Evolutionary conservation across 257 asterid genomes (phyloP), one percentile per base, ranked within the genome.

Genomic region (Nyctanthes arbortristis): DNA sequence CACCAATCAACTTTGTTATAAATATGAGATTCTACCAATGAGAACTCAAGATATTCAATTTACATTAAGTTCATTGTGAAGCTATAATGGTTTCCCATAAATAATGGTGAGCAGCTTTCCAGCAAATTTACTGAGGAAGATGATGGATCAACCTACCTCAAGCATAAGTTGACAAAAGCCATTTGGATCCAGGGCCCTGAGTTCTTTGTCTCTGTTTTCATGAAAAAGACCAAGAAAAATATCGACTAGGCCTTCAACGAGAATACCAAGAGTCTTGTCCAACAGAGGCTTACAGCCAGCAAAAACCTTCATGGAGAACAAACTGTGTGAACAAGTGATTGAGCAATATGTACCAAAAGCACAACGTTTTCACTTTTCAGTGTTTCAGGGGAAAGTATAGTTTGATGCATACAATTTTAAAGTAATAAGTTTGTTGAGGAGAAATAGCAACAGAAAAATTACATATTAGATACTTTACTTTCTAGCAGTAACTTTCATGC

Each of bases 81-180:
- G 43, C 45, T 3, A 31, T 10, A 30, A 18, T n/a, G 56, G 34
- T 61, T 28, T 49, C 68, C n/a, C n/a, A n/a, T 62, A 54, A 24
- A 20, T 12, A 47, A 29, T 3, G 39, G 43, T 22, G 29, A 63
- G 33, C 43, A 59, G 49, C 32, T 62, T 56, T 28, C 35, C 27
- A 70, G 49, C 34, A 28, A 54, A 66, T 55, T 62, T 56, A 45
- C 31, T 8, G 52, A 32, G 11, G 69, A 68, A 49, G 32, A 39
- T 66, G 59, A 55, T 29, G 61, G 56, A 32, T 57, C 59, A 55
- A 66, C 76, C 78, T 71, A 86, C 99, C 97, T 93, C 99, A 65
- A 93, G 95, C 97, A 91, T 93, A 64, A 93, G 88, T 84, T 89
- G 97, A 79, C 89, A 93, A 79, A 84, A 93, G 74, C 99, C 99